These are phyloP conservation scores for Paraglomus brasilianum DNA, from an alignment of 192 early-diverging fungal genomes.

Conservation along the genomic window DNA sequence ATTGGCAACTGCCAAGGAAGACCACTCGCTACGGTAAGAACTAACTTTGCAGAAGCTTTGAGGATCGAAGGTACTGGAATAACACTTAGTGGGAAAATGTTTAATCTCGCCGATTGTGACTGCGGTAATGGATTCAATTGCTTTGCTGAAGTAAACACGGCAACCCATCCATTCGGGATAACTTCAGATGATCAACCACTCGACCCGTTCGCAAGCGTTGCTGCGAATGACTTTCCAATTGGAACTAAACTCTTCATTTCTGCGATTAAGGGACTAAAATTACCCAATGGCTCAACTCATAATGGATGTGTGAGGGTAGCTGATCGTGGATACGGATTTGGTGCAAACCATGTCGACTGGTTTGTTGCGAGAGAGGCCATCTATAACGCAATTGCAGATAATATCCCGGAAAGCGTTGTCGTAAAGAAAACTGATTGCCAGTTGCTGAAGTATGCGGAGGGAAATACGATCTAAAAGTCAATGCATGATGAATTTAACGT, in stretches of 20 bases:
- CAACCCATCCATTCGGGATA: background rate
- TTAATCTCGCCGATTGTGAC: constrained; percentile 24
- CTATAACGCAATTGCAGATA: background rate
- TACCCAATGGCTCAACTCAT: constrained; percentile 41
- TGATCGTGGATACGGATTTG: constrained; percentile 40
- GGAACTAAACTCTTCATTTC: constrained; percentile 41
- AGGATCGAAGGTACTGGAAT: constrained; percentile 7
- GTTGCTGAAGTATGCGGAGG: too few relatives aligned
- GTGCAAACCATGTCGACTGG: constrained; percentile 34
- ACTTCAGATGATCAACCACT: constrained; percentile 14
- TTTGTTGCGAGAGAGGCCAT: constrained; percentile 15
- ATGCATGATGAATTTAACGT: too few relatives aligned
- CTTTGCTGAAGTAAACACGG: background rate
- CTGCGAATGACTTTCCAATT: constrained; percentile 38
- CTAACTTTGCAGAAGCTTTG: constrained; percentile 1
- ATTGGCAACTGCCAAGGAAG: background rate
- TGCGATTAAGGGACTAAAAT: constrained; percentile 32
- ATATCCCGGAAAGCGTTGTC: too few relatives aligned
- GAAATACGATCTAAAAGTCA: too few relatives aligned
- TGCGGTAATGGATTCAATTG: constrained; percentile 14
- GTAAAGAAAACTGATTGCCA: too few relatives aligned
- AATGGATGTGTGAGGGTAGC: constrained; percentile 47
- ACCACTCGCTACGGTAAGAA: background rate
- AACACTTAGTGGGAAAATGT: background rate
- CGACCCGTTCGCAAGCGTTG: constrained; percentile 43